Conservation (phyloP, 2,329 filamentous ascomycete genomes). For the Penicillium sp. region DNA sequence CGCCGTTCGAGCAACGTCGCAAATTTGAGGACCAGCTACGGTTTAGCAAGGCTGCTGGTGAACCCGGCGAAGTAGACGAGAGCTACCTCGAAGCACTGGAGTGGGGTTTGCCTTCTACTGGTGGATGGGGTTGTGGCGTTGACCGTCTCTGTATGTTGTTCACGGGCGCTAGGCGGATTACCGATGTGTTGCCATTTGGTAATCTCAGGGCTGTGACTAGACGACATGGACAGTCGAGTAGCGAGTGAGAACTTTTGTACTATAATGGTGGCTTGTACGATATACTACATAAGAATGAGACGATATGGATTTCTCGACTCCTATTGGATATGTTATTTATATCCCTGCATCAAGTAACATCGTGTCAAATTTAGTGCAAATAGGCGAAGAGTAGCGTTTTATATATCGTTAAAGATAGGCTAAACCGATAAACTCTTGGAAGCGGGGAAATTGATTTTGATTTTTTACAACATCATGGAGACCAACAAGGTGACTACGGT, state of each 20-base stretch:
- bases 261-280: conserved; percentile 6
- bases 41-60: conserved; percentile 50
- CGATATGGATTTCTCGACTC: background rate
- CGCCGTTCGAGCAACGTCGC: conserved; percentile 76
- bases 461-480: conserved; percentile 18
- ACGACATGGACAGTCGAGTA: conserved; percentile 12
- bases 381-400: background rate
- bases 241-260: background rate
- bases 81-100: conserved; percentile 82
- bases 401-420: conserved; percentile 1
- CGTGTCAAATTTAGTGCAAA: background rate
- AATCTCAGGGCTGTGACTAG: conserved; percentile 62
- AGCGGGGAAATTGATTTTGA: conserved; percentile 11
- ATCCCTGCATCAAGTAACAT: conserved; percentile 5
- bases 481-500: conserved; percentile 24
- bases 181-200: conserved; percentile 85
- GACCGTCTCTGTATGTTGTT: conserved; percentile 93
- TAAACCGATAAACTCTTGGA: background rate
- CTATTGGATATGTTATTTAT: background rate
- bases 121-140: conserved; percentile 92
- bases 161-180: conserved; percentile 73
- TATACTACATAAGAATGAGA: conserved; percentile 7
- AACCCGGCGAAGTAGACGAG: conserved; percentile 63
- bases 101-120: conserved; percentile 89
- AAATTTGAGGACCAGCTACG: conserved; percentile 70